These are phyloP conservation scores for Naganishia onofrii DNA, from an alignment of 768 basidiomycete species.

Conservation along the genomic window DNA sequence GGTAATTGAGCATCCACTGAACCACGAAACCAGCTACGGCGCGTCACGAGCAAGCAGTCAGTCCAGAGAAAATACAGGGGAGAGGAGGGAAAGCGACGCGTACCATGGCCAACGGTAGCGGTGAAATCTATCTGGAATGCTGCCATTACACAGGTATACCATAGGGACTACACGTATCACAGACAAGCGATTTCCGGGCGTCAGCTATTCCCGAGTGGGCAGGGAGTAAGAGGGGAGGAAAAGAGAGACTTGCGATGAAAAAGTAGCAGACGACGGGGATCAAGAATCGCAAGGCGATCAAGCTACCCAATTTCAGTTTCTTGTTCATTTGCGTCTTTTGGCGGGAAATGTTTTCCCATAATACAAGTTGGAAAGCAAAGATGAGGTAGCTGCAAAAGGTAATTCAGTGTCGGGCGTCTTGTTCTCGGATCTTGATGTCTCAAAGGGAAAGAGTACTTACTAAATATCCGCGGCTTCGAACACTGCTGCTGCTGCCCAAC, in stretches of 20 bases:
- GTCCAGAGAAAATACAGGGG: too few species aligned
- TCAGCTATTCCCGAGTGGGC: not conserved
- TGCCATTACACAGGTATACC: slow-evolving; percentile 43
- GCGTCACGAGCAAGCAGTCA: not conserved
- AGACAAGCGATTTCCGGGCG: not conserved
- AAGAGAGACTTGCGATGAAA: slow-evolving; percentile 40
- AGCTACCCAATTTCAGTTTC: slow-evolving; percentile 36
- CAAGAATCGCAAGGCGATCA: slow-evolving; percentile 37
- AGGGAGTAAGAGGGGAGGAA: too few species aligned
- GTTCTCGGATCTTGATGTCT: too few species aligned
- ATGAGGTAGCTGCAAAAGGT: slow-evolving; percentile 36
- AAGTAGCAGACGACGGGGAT: slow-evolving; percentile 43
- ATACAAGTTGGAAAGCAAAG: slow-evolving; percentile 45
- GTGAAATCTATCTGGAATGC: slow-evolving; percentile 46
- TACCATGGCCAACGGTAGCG: slow-evolving; percentile 41
- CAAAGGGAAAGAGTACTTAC: slow-evolving; percentile 36
- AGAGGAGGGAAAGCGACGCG: not conserved
- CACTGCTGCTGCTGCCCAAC: slow-evolving; percentile 49
- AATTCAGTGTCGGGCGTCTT: not conserved
- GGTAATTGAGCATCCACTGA: slow-evolving; percentile 50
- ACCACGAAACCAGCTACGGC: slow-evolving; percentile 42
- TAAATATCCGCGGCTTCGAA: slow-evolving; percentile 49
- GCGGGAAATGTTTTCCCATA: slow-evolving; percentile 33
- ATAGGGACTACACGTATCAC: slow-evolving; percentile 30
- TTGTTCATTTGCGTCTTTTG: slow-evolving; percentile 38